Conservation (phyloP, 1,139 yeast species). For the Taiozyma onychis region DNA sequence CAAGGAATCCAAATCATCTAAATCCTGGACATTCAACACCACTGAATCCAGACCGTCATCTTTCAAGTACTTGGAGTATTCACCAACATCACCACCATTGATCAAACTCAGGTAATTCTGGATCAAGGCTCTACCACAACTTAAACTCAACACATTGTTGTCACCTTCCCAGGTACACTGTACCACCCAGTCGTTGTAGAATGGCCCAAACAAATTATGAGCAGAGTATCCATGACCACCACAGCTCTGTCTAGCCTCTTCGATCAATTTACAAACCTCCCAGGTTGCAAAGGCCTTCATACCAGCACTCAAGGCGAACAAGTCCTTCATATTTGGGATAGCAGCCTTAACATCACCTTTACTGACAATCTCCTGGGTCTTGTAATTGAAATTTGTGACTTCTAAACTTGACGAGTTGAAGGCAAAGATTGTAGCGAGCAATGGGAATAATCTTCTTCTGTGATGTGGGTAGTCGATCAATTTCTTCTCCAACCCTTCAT, state of each 20-base stretch:
- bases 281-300: conserved; percentile 87
- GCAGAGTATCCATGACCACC: conserved; percentile 95
- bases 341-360: conserved; percentile 37
- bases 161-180: conserved; percentile 99
- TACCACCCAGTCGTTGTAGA: conserved; percentile 87
- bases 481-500: conserved; percentile 42
- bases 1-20: conserved; percentile 28
- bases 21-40: conserved; percentile 21
- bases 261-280: conserved; percentile 73
- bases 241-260: conserved; percentile 85
- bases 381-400: conserved; percentile 32
- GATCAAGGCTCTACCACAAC: conserved; percentile 67
- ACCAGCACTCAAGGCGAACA: conserved; percentile 82
- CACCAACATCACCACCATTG: conserved; percentile 20
- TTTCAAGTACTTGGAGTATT: conserved; percentile 29
- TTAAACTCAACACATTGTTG: conserved; percentile 79
- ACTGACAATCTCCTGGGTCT: conserved; percentile 51
- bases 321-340: conserved; percentile 61
- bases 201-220: conserved; percentile 84
- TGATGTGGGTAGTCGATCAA: conserved; percentile 80
- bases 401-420: conserved; percentile 49
- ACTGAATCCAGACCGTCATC: conserved; percentile 13
- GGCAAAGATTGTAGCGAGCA: conserved; percentile 62
- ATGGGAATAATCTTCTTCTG: conserved; percentile 78
- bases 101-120: conserved; percentile 34